phyloP scores from a whole-genome alignment of 2,329 filamentous ascomycete species.

The Bipolaris oryzae region DNA sequence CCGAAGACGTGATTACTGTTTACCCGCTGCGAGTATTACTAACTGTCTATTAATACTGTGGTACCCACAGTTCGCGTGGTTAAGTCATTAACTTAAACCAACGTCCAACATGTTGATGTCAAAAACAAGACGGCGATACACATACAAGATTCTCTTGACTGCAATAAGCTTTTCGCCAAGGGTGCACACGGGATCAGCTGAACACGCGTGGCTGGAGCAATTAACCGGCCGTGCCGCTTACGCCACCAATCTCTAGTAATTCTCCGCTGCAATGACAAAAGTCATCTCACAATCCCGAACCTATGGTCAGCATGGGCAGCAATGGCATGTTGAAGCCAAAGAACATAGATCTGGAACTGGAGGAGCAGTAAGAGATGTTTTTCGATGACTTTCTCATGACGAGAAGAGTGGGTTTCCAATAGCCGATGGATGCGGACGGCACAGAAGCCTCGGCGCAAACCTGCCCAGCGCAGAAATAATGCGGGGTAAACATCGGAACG shows the following conservation, averaged over 20 bases:
- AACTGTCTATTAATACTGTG: too few species aligned
- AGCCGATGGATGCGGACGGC: not conserved
- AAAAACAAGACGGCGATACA: not conserved
- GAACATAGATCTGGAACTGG: not conserved
- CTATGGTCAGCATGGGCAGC: not conserved
- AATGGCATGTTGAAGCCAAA: not conserved
- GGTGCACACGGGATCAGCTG: not conserved
- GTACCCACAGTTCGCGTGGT: too few species aligned
- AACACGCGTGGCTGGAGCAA: not conserved
- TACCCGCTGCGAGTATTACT: too few species aligned
- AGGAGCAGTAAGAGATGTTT: not conserved
- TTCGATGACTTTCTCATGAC: not conserved
- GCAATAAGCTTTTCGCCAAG: slow-evolving; percentile 13
- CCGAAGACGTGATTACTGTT: not conserved
- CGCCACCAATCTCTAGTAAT: slow-evolving; percentile 1
- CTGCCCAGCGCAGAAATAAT: slow-evolving; percentile 3
- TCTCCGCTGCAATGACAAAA: not conserved
- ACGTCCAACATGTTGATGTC: not conserved
- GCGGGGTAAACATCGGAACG: slow-evolving; percentile 12
- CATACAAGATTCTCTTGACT: slow-evolving; percentile 10
- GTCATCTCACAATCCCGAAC: not conserved
- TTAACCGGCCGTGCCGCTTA: slow-evolving; percentile 1
- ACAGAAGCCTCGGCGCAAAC: slow-evolving; percentile 2
- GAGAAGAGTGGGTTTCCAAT: not conserved
- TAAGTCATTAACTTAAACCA: not conserved